phyloP scores from a whole-genome alignment of 495 filamentous ascomycete genomes.

The Penicillium alfredii region DNA sequence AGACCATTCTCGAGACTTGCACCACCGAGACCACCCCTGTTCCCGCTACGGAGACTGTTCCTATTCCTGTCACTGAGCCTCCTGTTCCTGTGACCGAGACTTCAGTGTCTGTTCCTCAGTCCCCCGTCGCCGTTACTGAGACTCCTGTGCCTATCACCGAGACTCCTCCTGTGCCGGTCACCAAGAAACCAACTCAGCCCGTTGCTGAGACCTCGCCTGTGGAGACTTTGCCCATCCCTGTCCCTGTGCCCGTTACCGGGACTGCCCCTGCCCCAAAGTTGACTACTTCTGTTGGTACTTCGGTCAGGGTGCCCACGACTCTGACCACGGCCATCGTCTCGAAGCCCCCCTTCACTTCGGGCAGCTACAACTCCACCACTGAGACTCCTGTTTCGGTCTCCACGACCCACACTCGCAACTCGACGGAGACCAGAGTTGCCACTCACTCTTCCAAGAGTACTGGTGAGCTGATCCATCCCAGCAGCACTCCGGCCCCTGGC shows the following conservation, averaged over 20 bases:
- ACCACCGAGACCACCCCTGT: too few relatives aligned
- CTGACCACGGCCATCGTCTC: too few relatives aligned
- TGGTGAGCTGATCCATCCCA: neutral
- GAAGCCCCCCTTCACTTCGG: too few relatives aligned
- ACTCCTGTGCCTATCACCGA: neutral
- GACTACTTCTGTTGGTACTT: too few relatives aligned
- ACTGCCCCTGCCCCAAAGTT: too few relatives aligned
- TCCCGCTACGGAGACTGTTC: neutral
- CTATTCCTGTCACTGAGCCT: neutral
- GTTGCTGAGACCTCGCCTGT: too few relatives aligned
- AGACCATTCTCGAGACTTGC: too few relatives aligned
- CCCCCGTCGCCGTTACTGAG: neutral
- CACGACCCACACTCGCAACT: too few relatives aligned
- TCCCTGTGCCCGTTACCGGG: too few relatives aligned
- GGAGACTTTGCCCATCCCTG: too few relatives aligned
- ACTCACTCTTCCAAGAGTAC: neutral
- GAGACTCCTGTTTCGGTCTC: neutral
- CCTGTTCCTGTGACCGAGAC: neutral
- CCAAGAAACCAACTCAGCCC: neutral
- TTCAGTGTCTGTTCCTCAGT: constrained; percentile 1
- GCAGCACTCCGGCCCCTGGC: neutral
- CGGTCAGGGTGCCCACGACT: too few relatives aligned
- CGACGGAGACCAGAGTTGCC: too few relatives aligned
- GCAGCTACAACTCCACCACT: neutral
- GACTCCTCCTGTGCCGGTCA: neutral